Conservation (phyloP, 495 filamentous ascomycete species). For the Oleoguttula mirabilis region DNA sequence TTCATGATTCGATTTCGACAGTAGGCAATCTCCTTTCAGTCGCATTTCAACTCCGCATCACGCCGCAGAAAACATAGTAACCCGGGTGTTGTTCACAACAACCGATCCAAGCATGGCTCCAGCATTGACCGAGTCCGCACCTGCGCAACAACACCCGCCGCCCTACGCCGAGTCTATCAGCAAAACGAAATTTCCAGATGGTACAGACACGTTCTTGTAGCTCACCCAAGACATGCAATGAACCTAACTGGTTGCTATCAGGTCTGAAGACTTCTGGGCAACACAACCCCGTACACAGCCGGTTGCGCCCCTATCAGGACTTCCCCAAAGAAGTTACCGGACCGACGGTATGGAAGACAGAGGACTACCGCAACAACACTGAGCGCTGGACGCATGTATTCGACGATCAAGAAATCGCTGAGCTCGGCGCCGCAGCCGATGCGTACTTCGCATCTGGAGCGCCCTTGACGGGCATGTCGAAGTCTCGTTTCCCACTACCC, state of each 20-base stretch:
- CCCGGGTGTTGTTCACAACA: too few species aligned
- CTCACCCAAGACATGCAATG: too few species aligned
- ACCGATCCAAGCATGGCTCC: constrained; percentile 9
- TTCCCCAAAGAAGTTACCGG: constrained; percentile 67
- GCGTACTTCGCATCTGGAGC: constrained; percentile 48
- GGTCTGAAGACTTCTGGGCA: constrained; percentile 61
- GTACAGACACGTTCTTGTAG: too few species aligned
- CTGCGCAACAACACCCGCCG: background rate
- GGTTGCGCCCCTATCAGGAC: constrained; percentile 52
- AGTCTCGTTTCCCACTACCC: constrained; percentile 57
- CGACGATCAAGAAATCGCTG: constrained; percentile 50
- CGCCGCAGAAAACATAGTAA: too few species aligned
- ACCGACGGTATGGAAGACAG: constrained; percentile 64
- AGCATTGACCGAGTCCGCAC: constrained; percentile 1
- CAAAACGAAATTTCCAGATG: background rate
- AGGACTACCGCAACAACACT: constrained; percentile 55
- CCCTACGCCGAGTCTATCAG: background rate
- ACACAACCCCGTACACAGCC: constrained; percentile 57
- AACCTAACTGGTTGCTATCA: too few species aligned
- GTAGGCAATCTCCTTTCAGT: too few species aligned
- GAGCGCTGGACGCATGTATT: constrained; percentile 70
- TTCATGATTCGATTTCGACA: too few species aligned
- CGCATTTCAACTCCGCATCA: too few species aligned
- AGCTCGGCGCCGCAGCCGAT: constrained; percentile 57
- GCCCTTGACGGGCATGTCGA: constrained; percentile 63